Base-by-base conservation (phyloP, 2,329 filamentous ascomycete species). In the Sclerotinia trifoliorum region DNA sequence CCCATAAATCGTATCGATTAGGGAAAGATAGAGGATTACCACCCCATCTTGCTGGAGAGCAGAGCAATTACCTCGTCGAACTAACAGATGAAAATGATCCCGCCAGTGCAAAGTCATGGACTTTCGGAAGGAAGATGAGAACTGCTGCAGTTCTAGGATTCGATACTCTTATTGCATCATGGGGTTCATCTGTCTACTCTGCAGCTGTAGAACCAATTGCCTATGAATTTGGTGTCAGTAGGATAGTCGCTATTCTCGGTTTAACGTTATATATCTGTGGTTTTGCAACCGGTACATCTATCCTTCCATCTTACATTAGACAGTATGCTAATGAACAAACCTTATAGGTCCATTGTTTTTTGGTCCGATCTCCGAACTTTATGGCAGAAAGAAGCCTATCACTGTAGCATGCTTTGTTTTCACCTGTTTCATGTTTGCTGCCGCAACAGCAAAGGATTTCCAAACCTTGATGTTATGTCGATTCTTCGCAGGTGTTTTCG, bases 281-380 rank as follows among this genome's bases (percentile, higher is more conserved):
- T 0, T 80, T 90, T 0, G 86, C 80, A 4, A 80, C 88, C 17
- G 87, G 87, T 0, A 67, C 44, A 48, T 29, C 17, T 17, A 32
- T 46, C 87, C 10, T 77, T 88, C 19, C 1, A 0, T 21, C 21
- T 7, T n/a, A 5, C 7, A 7, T 39, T 24, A 21, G 7, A 19
- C 24, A 55, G n/a, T 35, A 46, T 32, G 5, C 65, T 64, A 46
- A 63, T 46, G 21, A n/a, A 32, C n/a, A 42, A 57, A 57, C 15
- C 19, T n/a, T 48, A 3, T 24, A 66, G 87, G 87, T 0, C 87
- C 88, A 7, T 78, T 89, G 70, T 84, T 90, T 3, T 91, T 87
- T 86, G 89, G 88, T 2, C 88, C 88, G 0, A 76, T 91, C 32
- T 82, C 85, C 49, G 88, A 91, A 73, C 75, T 90, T 19, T 86